Evolutionary conservation across 768 basidiomycete genomes (phyloP), one percentile per base, ranked within the genome.

Genomic region (Macrolepiota fuliginosa): DNA sequence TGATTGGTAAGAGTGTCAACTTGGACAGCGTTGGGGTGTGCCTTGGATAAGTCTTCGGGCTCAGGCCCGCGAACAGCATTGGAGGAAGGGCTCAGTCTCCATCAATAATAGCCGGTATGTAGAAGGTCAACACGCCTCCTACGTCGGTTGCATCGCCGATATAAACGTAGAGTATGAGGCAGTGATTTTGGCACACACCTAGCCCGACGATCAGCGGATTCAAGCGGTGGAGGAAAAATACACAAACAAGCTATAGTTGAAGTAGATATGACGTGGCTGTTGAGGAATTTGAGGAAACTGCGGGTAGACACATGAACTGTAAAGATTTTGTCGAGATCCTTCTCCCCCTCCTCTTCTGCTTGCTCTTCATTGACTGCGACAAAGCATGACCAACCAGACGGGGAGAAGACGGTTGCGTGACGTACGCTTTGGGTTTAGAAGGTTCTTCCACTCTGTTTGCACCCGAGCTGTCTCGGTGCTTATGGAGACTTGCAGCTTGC

Each of bases 151-250:
- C 81, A 35, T 92, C 88, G 10, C 93, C 93, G 47, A 94, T 89
- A 69, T 94, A 95, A 57, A 94, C 92, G 64, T 94, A 95, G 54
- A 94, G 81, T 65, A 95, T 94, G 62, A 91, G 80, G 69, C 92
- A 94, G 64, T 94, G 89, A 61, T 86, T 81, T 65, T 88, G 85
- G 69, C 93, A 95, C 54, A 95, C 81, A 68, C 89, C 92, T 95
- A 68, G 0, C 22, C 39, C 35, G 15, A 56, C 39, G 27, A 39
- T n/a, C 2, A 45, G 51, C 42, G 45, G 50, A 40, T 5, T 24
- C 53, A 4, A 51, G 25, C 32, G 50, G 52, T 51, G 55, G 45
- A 39, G 61, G 49, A 17, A 12, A 29, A 54, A 63, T 9, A 45
- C 17, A 77, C 90, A 49, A 66, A 92, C 93, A 91, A 35, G 91